Conservation (phyloP, 139 green algal species). For the Chlamydomonas applanata region DNA sequence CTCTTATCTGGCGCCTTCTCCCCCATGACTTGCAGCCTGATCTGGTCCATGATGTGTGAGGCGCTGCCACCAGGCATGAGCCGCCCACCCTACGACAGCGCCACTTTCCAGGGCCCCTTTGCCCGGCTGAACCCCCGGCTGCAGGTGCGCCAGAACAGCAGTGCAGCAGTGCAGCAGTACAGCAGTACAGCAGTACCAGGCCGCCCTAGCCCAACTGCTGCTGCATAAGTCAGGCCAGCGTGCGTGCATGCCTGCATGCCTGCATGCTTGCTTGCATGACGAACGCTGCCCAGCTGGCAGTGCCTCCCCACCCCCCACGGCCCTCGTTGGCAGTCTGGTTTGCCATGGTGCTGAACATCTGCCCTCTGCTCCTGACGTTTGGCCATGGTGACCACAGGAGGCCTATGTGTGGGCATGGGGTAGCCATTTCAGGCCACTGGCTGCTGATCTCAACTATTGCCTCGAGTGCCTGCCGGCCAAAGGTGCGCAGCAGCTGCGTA, state of each 20-base stretch:
- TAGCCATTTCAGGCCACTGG: slow-evolving; percentile 24
- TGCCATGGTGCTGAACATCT: neutral
- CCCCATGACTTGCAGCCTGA: slow-evolving; percentile 10
- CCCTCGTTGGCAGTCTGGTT: neutral
- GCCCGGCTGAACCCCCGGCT: neutral
- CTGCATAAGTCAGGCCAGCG: too few relatives aligned
- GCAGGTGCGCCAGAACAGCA: neutral
- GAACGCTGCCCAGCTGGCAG: neutral
- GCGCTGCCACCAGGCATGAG: slow-evolving; percentile 17
- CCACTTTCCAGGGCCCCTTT: slow-evolving; percentile 11
- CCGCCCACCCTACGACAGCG: slow-evolving; percentile 8
- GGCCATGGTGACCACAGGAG: neutral
- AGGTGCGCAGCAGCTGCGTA: neutral
- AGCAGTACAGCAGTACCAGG: too few relatives aligned
- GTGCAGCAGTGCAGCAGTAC: too few relatives aligned
- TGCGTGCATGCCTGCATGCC: too few relatives aligned
- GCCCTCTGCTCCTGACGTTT: neutral
- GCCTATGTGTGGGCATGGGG: slow-evolving; percentile 22
- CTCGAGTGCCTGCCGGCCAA: slow-evolving; percentile 15
- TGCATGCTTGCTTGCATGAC: too few relatives aligned
- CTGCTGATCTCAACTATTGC: slow-evolving; percentile 14
- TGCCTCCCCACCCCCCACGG: neutral
- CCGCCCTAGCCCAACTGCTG: too few relatives aligned
- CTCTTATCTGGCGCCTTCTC: too few relatives aligned
- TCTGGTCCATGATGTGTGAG: slow-evolving; percentile 37